These are phyloP conservation scores for Septoria petroselini DNA, from an alignment of 2,329 filamentous ascomycete species.

Conservation along the genomic window DNA sequence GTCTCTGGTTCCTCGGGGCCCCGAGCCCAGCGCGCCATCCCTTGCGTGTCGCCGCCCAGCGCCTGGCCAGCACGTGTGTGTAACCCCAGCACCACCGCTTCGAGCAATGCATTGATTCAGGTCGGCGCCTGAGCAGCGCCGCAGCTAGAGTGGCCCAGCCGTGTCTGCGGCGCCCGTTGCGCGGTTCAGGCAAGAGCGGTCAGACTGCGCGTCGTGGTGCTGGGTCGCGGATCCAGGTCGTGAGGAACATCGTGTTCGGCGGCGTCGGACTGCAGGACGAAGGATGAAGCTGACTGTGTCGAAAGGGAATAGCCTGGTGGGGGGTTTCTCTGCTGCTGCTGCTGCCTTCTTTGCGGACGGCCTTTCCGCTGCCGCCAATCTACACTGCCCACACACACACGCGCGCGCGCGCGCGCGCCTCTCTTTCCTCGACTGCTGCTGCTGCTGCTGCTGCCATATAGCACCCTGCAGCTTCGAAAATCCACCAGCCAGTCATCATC, in stretches of 20 bases:
- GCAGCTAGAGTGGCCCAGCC: slow-evolving; percentile 2
- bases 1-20: slow-evolving; percentile 12
- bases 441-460: too few species aligned
- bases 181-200: neutral
- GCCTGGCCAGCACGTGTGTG: slow-evolving; percentile 23
- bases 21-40: slow-evolving; percentile 14
- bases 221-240: too few species aligned
- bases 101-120: slow-evolving; percentile 13
- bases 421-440: too few species aligned
- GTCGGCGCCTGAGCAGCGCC: slow-evolving; percentile 2
- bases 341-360: too few species aligned
- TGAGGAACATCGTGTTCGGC: too few species aligned
- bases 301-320: neutral
- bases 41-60: slow-evolving; percentile 17
- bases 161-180: neutral
- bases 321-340: too few species aligned
- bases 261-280: slow-evolving; percentile 4
- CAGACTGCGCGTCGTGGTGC: neutral
- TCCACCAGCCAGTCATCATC: too few species aligned
- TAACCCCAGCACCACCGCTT: slow-evolving; percentile 18
- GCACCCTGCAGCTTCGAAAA: too few species aligned
- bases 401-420: too few species aligned
- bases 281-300: slow-evolving; percentile 18
- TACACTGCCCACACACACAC: too few species aligned
- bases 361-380: too few species aligned